These are phyloP conservation scores for Waltiozyma sp. DNA, from an alignment of 1,139 yeast genomes.

Conservation along the genomic window DNA sequence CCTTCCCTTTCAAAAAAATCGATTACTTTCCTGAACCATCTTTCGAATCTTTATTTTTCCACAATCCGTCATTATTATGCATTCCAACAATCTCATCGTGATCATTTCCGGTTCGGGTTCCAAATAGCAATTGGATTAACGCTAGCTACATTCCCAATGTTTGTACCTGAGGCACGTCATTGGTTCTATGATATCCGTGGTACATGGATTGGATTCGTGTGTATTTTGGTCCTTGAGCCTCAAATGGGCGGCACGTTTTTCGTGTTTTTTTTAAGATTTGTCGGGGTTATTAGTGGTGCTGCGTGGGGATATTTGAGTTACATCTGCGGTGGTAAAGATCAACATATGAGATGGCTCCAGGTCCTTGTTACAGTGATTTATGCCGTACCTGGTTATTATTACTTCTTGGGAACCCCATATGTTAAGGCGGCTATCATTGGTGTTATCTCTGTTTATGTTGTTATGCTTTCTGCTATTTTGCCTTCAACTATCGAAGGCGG, in stretches of 20 bases:
- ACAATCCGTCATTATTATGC: neutral
- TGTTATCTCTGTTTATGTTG: conserved; percentile 34
- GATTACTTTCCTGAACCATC: neutral
- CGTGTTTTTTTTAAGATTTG: conserved; percentile 33
- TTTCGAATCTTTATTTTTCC: neutral
- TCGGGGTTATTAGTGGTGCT: conserved; percentile 36
- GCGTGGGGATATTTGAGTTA: conserved; percentile 38
- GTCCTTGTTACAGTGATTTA: conserved; percentile 31
- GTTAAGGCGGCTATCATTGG: conserved; percentile 40
- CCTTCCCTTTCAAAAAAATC: neutral
- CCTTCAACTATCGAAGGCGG: conserved; percentile 31
- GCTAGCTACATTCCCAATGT: conserved; percentile 38
- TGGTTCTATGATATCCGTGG: conserved; percentile 38
- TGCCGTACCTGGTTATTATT: conserved; percentile 34
- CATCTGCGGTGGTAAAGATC: conserved; percentile 27
- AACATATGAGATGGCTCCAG: conserved; percentile 31
- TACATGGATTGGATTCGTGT: conserved; percentile 42
- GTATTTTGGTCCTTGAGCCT: conserved; percentile 36
- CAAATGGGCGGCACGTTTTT: conserved; percentile 40
- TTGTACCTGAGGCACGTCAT: conserved; percentile 29
- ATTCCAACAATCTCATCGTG: conserved; percentile 13
- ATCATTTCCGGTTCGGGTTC: conserved; percentile 32
- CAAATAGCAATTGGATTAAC: conserved; percentile 34
- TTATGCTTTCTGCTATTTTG: conserved; percentile 29
- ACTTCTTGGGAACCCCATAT: conserved; percentile 32